Percentiles rank a stretch among this genome's conserved stretches.
Conservation (phyloP, 805 yeast species). For the Ogataea methylovora region DNA sequence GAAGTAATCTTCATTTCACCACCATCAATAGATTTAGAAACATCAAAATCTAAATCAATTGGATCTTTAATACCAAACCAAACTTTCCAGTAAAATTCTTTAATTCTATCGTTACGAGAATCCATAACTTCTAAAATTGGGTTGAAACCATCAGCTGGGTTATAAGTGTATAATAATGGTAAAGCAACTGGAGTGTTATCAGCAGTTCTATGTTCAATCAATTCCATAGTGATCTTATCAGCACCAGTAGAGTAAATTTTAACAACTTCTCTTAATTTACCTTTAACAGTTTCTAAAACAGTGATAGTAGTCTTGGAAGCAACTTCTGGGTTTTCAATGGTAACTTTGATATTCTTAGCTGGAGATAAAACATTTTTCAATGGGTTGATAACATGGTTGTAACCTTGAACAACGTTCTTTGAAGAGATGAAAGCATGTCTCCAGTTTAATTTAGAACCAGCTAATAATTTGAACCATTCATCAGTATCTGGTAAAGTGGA, state of each 20-base stretch:
- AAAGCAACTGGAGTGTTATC: conserved; percentile 69
- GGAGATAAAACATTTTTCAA: conserved; percentile 78
- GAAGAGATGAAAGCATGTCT: conserved; percentile 83
- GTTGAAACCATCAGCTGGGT: conserved; percentile 87
- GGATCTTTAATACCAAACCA: conserved; percentile 73
- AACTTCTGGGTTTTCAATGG: conserved; percentile 45
- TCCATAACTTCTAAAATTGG: conserved; percentile 88
- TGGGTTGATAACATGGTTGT: conserved; percentile 73
- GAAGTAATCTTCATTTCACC: conserved; percentile 60
- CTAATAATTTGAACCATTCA: conserved; percentile 74
- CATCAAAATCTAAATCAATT: conserved; percentile 66
- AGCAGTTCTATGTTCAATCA: conserved; percentile 85
- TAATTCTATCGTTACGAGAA: conserved; percentile 87
- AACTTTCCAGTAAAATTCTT: conserved; percentile 93
- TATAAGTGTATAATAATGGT: conserved; percentile 69
- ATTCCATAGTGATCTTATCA: conserved; percentile 53
- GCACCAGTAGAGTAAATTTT: conserved; percentile 45
- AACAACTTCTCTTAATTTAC: conserved; percentile 60
- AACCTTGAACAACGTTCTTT: conserved; percentile 77
- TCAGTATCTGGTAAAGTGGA: conserved; percentile 25
- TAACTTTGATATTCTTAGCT: conserved; percentile 47
- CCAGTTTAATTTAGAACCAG: conserved; percentile 79
- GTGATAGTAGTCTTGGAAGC: conserved; percentile 52
- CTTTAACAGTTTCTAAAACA: conserved; percentile 66
- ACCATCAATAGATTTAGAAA: conserved; percentile 65